A percentile compares a stretch with the other conserved stretches of the same genome.
These are phyloP conservation scores for Pseudozyma sp. DNA, from an alignment of 1,284 basidiomycete genomes.

Conservation along the genomic window DNA sequence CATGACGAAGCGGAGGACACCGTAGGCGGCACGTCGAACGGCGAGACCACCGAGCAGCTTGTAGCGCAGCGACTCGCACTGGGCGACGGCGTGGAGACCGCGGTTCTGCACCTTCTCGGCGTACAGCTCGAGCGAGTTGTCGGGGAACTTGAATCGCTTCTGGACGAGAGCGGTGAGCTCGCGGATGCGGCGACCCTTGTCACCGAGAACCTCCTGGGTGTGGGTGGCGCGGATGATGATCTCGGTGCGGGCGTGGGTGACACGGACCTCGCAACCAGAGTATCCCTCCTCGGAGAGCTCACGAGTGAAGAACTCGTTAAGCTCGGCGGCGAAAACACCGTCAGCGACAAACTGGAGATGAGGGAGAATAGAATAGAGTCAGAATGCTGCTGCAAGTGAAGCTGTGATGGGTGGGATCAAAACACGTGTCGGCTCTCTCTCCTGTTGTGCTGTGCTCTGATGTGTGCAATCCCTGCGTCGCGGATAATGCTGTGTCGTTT, in stretches of 20 bases:
- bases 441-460: constrained; percentile 13
- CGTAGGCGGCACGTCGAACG: constrained; percentile 98
- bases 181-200: constrained; percentile 99
- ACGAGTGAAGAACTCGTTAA: constrained; percentile 97
- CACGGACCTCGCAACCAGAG: constrained; percentile 99
- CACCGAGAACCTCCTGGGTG: constrained; percentile 99
- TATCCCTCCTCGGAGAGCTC: constrained; percentile 99
- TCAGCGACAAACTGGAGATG: constrained; percentile 86
- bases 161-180: constrained; percentile 98
- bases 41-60: constrained; percentile 99
- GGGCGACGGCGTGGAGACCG: constrained; percentile 97
- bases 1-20: constrained; percentile 99
- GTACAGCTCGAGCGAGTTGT: constrained; percentile 98
- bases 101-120: constrained; percentile 99
- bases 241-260: constrained; percentile 99
- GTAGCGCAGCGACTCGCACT: constrained; percentile 98
- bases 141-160: constrained; percentile 99
- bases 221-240: constrained; percentile 99
- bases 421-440: neutral
- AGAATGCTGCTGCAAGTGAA: constrained; percentile 9
- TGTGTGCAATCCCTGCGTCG: neutral
- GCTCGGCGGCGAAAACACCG: constrained; percentile 97
- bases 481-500: neutral
- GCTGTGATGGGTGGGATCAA: neutral
- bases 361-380: constrained; percentile 2